Evolutionary conservation across 345 rosid species (phyloP).

Genomic region (Microthlaspi erraticum): DNA sequence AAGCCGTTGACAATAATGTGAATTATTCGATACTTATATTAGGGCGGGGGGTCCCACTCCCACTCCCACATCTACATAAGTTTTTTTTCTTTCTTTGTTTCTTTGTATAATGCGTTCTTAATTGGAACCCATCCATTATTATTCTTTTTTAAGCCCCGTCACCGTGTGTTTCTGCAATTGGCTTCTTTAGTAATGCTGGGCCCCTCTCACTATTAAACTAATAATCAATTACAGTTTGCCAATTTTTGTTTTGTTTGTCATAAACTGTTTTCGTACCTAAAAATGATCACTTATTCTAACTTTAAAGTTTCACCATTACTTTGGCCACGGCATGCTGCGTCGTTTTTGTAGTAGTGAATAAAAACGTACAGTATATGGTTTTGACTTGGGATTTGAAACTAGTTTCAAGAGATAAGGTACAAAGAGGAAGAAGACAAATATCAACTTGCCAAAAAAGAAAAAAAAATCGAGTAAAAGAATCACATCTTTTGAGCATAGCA

Average conservation of each 20-base stretch:
- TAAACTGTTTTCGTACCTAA: not conserved
- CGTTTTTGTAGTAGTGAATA: not conserved
- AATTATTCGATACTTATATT: conserved; percentile 24
- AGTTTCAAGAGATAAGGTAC: conserved; percentile 13
- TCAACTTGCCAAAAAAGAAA: not conserved
- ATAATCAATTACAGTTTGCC: no score
- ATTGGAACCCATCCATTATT: conserved; percentile 41
- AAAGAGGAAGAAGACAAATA: conserved; percentile 36
- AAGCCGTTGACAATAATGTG: conserved; percentile 38
- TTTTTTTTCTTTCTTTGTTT: not conserved
- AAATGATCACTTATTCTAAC: not conserved
- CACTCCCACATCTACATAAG: no score
- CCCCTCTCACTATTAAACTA: not conserved
- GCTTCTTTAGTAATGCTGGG: conserved; percentile 10
- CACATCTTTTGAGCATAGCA: conserved; percentile 34
- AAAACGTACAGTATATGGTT: not conserved
- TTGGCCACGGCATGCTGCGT: not conserved
- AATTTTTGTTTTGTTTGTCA: no score
- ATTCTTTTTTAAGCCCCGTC: not conserved
- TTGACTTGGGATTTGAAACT: conserved; percentile 7
- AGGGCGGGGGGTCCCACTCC: conserved; percentile 1
- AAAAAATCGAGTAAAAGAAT: conserved; percentile 26
- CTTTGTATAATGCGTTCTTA: conserved; percentile 41
- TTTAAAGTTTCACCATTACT: not conserved
- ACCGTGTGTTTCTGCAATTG: not conserved